These are phyloP conservation scores for Heterobasidion irregulare DNA, from an alignment of 1,284 basidiomycete genomes.

Conservation along the genomic window DNA sequence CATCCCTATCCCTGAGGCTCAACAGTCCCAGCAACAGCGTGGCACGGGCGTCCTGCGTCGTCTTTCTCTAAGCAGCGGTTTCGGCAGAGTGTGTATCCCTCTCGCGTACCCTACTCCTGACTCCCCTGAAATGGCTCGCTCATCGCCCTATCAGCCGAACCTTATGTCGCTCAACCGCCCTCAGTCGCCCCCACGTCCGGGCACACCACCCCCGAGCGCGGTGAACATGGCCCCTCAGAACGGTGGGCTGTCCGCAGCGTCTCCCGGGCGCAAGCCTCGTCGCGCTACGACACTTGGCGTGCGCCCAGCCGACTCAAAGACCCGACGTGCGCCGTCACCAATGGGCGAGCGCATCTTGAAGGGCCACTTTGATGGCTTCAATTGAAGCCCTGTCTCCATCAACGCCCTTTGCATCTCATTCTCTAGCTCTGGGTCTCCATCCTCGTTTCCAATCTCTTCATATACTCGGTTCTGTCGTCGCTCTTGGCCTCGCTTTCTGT, in stretches of 20 bases:
- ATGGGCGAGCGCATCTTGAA: slow-evolving; percentile 81
- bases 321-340: slow-evolving; percentile 66
- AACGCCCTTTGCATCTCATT: no score
- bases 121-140: slow-evolving; percentile 5
- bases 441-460: no score
- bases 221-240: slow-evolving; percentile 8
- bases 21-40: slow-evolving; percentile 37
- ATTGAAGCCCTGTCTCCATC: slow-evolving; percentile 22
- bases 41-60: slow-evolving; percentile 61
- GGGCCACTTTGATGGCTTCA: slow-evolving; percentile 79
- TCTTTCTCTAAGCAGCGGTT: slow-evolving; percentile 56
- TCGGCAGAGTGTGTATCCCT: slow-evolving; percentile 42
- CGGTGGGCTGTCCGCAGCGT: slow-evolving; percentile 10
- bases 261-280: slow-evolving; percentile 30
- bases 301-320: slow-evolving; percentile 26
- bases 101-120: slow-evolving; percentile 1
- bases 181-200: slow-evolving; percentile 26
- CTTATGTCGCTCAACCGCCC: slow-evolving; percentile 8
- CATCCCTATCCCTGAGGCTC: slow-evolving; percentile 29
- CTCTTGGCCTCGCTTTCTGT: no score
- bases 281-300: slow-evolving; percentile 52
- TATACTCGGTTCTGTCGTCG: no score
- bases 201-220: slow-evolving; percentile 37
- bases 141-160: slow-evolving; percentile 8
- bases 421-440: no score